phyloP scores from a whole-genome alignment of 2,329 filamentous ascomycete species.

The Pseudodiploospora longispora region DNA sequence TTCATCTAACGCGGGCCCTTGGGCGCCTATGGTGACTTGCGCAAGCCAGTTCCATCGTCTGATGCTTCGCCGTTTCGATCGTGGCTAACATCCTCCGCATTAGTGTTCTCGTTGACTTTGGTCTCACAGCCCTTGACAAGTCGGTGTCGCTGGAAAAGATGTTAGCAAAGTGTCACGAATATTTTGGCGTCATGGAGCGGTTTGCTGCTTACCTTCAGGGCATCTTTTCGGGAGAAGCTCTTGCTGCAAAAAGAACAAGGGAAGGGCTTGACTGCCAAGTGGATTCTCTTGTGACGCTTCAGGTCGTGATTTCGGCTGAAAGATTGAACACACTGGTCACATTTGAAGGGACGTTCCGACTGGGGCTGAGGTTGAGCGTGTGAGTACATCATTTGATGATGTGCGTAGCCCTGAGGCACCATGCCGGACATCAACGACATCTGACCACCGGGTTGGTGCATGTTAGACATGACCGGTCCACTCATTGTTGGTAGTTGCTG shows the following conservation, averaged over 20 bases:
- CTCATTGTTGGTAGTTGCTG: slow-evolving; percentile 53
- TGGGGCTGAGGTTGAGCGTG: slow-evolving; percentile 39
- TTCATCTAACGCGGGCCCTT: too few species aligned
- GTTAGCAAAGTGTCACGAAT: slow-evolving; percentile 9
- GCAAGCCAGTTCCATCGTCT: slow-evolving; percentile 15
- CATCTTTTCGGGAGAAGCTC: slow-evolving; percentile 94
- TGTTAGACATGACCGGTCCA: slow-evolving; percentile 68
- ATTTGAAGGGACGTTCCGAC: slow-evolving; percentile 87
- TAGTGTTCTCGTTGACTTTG: slow-evolving; percentile 20
- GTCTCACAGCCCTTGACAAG: slow-evolving; percentile 56
- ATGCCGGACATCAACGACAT: slow-evolving; percentile 62
- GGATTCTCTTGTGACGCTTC: slow-evolving; percentile 92
- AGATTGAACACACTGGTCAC: slow-evolving; percentile 82
- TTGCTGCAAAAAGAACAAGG: slow-evolving; percentile 89
- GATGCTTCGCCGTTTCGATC: slow-evolving; percentile 16
- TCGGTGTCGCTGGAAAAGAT: slow-evolving; percentile 42
- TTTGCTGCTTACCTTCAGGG: slow-evolving; percentile 68
- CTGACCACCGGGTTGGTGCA: slow-evolving; percentile 63
- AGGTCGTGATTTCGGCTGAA: slow-evolving; percentile 96
- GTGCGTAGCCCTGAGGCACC: slow-evolving; percentile 46
- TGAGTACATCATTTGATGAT: slow-evolving; percentile 55
- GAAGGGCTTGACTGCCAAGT: slow-evolving; percentile 91
- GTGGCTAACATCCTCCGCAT: slow-evolving; percentile 12
- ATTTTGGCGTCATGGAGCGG: neutral
- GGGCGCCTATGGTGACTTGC: slow-evolving; percentile 10